Evolutionary conservation across 2,329 filamentous ascomycete genomes (phyloP).

Genomic region (Curvularia spicifera): DNA sequence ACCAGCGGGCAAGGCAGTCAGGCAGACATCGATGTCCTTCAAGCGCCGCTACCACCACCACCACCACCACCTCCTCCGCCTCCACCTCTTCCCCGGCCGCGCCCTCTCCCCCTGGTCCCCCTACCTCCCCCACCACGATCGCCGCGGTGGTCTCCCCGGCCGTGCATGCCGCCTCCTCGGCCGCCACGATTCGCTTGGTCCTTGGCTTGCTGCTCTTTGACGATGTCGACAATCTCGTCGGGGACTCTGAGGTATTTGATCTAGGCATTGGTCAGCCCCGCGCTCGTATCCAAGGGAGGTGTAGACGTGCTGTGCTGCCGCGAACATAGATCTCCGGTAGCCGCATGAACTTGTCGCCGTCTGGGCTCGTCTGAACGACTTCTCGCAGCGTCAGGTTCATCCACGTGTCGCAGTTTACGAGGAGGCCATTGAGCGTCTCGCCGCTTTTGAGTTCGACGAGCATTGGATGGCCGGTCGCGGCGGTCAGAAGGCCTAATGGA

Average conservation of each 20-base stretch:
- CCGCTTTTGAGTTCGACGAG: slow-evolving; percentile 97
- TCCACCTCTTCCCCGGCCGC: slow-evolving; percentile 61
- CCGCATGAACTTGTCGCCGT: slow-evolving; percentile 91
- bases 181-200: slow-evolving; percentile 66
- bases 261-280: slow-evolving; percentile 55
- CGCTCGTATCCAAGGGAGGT: background rate
- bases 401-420: slow-evolving; percentile 98
- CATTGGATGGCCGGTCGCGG: slow-evolving; percentile 97
- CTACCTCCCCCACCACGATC: slow-evolving; percentile 55
- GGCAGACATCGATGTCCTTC: slow-evolving; percentile 9
- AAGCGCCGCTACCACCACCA: slow-evolving; percentile 48
- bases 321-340: slow-evolving; percentile 95
- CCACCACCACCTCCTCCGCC: slow-evolving; percentile 53
- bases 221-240: slow-evolving; percentile 93
- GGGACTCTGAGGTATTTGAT: slow-evolving; percentile 98
- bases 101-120: slow-evolving; percentile 61
- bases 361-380: slow-evolving; percentile 93
- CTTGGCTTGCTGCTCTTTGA: slow-evolving; percentile 87
- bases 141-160: slow-evolving; percentile 61
- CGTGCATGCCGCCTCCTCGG: slow-evolving; percentile 69
- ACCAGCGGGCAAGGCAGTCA: slow-evolving; percentile 5
- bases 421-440: slow-evolving; percentile 94
- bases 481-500: slow-evolving; percentile 82
- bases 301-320: slow-evolving; percentile 85
- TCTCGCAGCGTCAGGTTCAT: slow-evolving; percentile 99